phyloP scores from a whole-genome alignment of 768 basidiomycete genomes.

The Termitomyces sp. region DNA sequence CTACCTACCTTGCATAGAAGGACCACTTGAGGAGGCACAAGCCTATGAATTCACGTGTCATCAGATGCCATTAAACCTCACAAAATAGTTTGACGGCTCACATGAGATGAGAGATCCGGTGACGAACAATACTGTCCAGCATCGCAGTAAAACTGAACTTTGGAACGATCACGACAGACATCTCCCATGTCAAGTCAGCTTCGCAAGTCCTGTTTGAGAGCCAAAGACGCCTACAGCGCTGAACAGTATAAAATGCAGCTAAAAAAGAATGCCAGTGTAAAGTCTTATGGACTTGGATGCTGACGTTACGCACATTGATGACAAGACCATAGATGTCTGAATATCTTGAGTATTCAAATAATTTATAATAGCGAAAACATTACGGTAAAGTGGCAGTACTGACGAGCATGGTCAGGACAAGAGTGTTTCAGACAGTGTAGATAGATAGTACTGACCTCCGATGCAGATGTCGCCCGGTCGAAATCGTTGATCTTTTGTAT shows the following conservation, averaged over 20 bases:
- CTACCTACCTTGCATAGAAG: constrained; percentile 55
- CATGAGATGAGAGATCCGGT: constrained; percentile 54
- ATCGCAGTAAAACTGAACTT: constrained; percentile 61
- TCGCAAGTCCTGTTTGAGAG: neutral
- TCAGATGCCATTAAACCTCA: neutral
- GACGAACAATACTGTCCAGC: constrained; percentile 52
- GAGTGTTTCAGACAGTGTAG: neutral
- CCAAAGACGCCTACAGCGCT: constrained; percentile 35
- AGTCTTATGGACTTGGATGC: neutral
- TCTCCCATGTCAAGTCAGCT: constrained; percentile 18
- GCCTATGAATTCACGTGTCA: constrained; percentile 19
- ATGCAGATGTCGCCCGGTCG: constrained; percentile 55
- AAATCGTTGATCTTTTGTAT: constrained; percentile 44
- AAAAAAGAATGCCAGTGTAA: neutral
- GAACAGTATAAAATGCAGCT: constrained; percentile 57
- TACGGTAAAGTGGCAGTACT: constrained; percentile 63
- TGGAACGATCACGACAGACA: constrained; percentile 52
- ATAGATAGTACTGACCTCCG: constrained; percentile 36
- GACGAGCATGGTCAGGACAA: neutral
- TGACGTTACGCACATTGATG: constrained; percentile 37
- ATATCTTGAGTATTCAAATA: neutral
- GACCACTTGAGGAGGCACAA: constrained; percentile 54
- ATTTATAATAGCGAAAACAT: constrained; percentile 15
- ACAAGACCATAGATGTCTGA: constrained; percentile 64
- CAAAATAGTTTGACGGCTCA: constrained; percentile 13